phyloP scores from a whole-genome alignment of 257 asterid genomes.

The Paraleonurus japonicus region DNA sequence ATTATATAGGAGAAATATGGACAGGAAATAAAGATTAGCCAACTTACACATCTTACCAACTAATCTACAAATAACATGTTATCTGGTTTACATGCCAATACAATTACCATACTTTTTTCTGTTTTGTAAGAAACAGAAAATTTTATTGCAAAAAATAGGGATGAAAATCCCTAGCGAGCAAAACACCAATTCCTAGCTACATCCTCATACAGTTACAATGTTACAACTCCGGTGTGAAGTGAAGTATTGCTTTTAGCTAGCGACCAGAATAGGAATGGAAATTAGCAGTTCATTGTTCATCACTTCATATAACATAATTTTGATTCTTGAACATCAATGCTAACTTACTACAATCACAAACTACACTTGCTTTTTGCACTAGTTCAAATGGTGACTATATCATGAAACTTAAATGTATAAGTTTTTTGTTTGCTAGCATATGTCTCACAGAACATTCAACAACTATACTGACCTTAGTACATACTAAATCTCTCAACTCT shows the following conservation, averaged over 20 bases:
- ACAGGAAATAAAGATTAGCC: not conserved
- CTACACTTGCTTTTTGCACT: constrained; percentile 1
- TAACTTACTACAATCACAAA: constrained; percentile 13
- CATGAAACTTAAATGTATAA: not conserved
- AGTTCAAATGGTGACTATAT: not conserved
- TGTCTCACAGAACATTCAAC: constrained; percentile 14
- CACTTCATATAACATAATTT: constrained; percentile 13
- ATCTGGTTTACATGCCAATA: not conserved
- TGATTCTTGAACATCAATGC: constrained; percentile 3
- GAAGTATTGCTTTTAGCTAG: not conserved
- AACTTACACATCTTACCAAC: constrained; percentile 1
- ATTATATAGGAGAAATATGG: not conserved
- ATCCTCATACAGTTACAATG: too few relatives aligned
- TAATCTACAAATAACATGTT: constrained; percentile 7
- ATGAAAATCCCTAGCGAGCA: too few relatives aligned
- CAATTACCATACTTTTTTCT: not conserved
- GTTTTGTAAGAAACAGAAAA: too few relatives aligned
- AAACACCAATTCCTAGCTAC: too few relatives aligned
- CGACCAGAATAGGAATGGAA: not conserved
- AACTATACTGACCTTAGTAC: constrained; percentile 68
- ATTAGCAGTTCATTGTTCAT: constrained; percentile 12
- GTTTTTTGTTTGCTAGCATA: not conserved
- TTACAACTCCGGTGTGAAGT: too few relatives aligned
- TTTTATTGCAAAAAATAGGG: too few relatives aligned
- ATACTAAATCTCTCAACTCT: constrained; percentile 89